These are phyloP conservation scores for Suillus cothurnatus DNA, from an alignment of 768 basidiomycete genomes.

Conservation along the genomic window DNA sequence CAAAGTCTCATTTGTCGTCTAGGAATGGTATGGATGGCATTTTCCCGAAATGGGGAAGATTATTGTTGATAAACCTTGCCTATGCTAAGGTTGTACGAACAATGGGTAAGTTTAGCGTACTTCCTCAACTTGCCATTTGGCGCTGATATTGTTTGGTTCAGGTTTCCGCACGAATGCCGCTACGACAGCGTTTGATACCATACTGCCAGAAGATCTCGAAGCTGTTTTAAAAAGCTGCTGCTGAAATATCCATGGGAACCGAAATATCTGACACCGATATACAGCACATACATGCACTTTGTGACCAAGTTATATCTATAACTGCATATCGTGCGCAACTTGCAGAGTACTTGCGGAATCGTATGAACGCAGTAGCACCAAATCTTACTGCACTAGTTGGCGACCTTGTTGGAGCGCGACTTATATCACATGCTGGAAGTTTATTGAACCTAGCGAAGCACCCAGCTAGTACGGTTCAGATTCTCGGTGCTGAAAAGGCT, in stretches of 20 bases:
- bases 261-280: conserved; percentile 98
- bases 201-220: conserved; percentile 98
- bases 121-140: background rate
- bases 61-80: conserved; percentile 94
- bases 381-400: conserved; percentile 88
- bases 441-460: conserved; percentile 72
- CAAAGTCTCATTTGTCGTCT: conserved; percentile 6
- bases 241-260: conserved; percentile 99
- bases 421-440: conserved; percentile 77
- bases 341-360: conserved; percentile 94
- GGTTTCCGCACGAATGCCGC: conserved; percentile 95
- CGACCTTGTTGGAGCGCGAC: conserved; percentile 73
- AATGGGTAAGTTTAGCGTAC: conserved; percentile 67
- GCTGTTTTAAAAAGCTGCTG: conserved; percentile 93
- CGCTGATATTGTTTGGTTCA: conserved; percentile 29
- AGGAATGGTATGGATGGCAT: conserved; percentile 99
- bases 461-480: conserved; percentile 78
- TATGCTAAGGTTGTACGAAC: conserved; percentile 92
- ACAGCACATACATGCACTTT: conserved; percentile 93
- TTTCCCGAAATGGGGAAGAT: conserved; percentile 99
- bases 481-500: conserved; percentile 77
- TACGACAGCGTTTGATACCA: conserved; percentile 80
- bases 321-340: conserved; percentile 93
- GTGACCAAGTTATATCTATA: conserved; percentile 98
- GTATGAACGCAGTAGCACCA: conserved; percentile 98